phyloP scores from a whole-genome alignment of 495 filamentous ascomycete genomes.

The Penicillium coffeae region DNA sequence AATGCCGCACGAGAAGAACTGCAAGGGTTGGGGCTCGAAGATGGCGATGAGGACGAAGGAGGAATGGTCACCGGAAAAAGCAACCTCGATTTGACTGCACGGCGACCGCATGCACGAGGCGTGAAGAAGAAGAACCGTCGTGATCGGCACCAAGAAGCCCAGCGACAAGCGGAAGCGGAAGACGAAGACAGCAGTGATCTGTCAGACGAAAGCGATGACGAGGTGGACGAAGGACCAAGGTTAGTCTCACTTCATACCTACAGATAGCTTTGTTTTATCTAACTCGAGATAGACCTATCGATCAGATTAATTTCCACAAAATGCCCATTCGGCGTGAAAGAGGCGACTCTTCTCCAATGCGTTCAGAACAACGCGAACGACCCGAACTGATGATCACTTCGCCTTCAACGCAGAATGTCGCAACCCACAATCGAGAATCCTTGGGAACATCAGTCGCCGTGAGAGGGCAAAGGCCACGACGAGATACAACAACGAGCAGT shows the following conservation, averaged over 20 bases:
- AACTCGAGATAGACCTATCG: conserved; percentile 45
- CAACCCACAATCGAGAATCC: conserved; percentile 59
- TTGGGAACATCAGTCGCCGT: conserved; percentile 65
- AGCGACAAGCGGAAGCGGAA: conserved; percentile 72
- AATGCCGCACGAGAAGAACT: conserved; percentile 27
- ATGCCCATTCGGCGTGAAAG: conserved; percentile 79
- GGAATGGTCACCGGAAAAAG: conserved; percentile 75
- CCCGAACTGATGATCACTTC: conserved; percentile 56
- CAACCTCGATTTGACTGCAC: conserved; percentile 69
- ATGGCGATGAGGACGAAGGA: conserved; percentile 77
- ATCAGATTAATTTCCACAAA: conserved; percentile 92
- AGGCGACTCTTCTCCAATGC: conserved; percentile 83
- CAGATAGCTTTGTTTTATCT: conserved; percentile 3
- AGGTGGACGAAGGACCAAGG: conserved; percentile 55
- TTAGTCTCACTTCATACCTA: conserved; percentile 11
- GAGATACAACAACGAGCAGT: conserved; percentile 87
- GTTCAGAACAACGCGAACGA: conserved; percentile 46
- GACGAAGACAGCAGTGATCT: conserved; percentile 97
- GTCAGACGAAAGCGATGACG: conserved; percentile 94
- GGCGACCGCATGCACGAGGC: conserved; percentile 49
- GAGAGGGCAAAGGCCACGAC: conserved; percentile 67
- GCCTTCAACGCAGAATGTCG: conserved; percentile 47
- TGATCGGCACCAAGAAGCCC: conserved; percentile 43
- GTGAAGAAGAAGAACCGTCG: conserved; percentile 43
- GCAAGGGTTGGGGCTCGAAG: conserved; percentile 46